phyloP scores from a whole-genome alignment of 2,329 filamentous ascomycete species.

The Fusarium subglutinans region DNA sequence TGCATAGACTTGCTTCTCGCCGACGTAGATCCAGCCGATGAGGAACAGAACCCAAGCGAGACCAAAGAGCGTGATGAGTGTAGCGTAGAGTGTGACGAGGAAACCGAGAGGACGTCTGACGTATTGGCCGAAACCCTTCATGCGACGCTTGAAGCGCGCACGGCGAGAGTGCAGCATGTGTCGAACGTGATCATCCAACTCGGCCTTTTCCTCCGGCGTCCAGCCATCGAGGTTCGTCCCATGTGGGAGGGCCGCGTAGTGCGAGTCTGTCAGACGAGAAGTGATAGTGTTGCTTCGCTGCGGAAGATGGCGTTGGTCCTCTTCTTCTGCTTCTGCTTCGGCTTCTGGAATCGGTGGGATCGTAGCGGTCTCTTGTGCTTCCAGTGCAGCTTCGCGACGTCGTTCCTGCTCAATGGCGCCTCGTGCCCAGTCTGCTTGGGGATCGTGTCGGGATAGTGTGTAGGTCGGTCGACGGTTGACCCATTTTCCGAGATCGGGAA shows the following conservation, averaged over 20 bases:
- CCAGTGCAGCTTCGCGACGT: constrained; percentile 25
- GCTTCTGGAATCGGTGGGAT: constrained; percentile 13
- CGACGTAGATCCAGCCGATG: constrained; percentile 89
- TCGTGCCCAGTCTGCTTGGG: constrained; percentile 38
- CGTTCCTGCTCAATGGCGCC: constrained; percentile 30
- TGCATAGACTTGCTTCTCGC: constrained; percentile 73
- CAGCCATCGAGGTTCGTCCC: constrained; percentile 77
- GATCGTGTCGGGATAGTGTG: constrained; percentile 65
- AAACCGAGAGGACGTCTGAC: constrained; percentile 80
- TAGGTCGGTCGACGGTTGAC: constrained; percentile 84
- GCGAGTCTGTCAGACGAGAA: constrained; percentile 73
- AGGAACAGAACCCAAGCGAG: constrained; percentile 91
- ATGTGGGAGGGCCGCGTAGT: constrained; percentile 83
- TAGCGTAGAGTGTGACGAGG: constrained; percentile 84
- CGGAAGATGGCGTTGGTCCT: constrained; percentile 35
- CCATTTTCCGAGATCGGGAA: constrained; percentile 80
- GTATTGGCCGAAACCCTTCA: constrained; percentile 86
- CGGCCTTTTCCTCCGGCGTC: constrained; percentile 76
- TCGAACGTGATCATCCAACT: constrained; percentile 85
- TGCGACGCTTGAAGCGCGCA: constrained; percentile 79
- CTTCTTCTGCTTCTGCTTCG: background rate
- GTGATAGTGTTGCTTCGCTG: constrained; percentile 68
- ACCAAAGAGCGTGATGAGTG: constrained; percentile 84
- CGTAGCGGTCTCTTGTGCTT: background rate
- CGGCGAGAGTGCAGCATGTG: constrained; percentile 87